Evolutionary conservation across 129 eudicot species (phyloP).

Genomic region (Helianthus tuberosus): DNA sequence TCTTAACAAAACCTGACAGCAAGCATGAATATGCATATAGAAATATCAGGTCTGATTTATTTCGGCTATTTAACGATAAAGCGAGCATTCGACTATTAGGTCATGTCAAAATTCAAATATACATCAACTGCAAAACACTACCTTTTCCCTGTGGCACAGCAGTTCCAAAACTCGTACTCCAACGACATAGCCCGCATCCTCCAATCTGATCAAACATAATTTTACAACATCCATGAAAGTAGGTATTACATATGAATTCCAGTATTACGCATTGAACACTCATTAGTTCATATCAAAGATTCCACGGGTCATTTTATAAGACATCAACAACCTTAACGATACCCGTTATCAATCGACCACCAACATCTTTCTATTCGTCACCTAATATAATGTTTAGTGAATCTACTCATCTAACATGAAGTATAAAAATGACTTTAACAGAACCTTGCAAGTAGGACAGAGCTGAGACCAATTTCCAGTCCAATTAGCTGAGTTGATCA

Average conservation of each 20-base stretch:
- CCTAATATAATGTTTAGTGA: background rate
- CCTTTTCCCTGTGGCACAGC: slow-evolving; percentile 99
- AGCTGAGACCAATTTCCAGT: too few species aligned
- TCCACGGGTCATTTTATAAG: background rate
- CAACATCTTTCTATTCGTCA: background rate
- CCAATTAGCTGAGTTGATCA: too few species aligned
- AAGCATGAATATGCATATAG: too few species aligned
- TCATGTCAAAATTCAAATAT: background rate
- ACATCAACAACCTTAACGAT: background rate
- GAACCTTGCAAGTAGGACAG: too few species aligned
- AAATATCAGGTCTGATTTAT: too few species aligned
- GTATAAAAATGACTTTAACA: too few species aligned
- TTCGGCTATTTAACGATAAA: too few species aligned
- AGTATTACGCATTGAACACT: background rate
- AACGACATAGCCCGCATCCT: slow-evolving; percentile 99
- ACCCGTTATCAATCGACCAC: background rate
- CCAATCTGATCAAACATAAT: slow-evolving; percentile 59
- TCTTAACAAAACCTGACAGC: too few species aligned
- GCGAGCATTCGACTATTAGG: too few species aligned
- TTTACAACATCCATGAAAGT: background rate
- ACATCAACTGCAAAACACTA: slow-evolving; percentile 7
- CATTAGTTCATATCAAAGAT: background rate
- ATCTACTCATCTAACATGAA: too few species aligned
- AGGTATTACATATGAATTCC: too few species aligned
- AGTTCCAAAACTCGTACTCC: slow-evolving; percentile 93